Evolutionary conservation across 306 rosid genomes (phyloP).

Genomic region (Aeschynomene evenia): DNA sequence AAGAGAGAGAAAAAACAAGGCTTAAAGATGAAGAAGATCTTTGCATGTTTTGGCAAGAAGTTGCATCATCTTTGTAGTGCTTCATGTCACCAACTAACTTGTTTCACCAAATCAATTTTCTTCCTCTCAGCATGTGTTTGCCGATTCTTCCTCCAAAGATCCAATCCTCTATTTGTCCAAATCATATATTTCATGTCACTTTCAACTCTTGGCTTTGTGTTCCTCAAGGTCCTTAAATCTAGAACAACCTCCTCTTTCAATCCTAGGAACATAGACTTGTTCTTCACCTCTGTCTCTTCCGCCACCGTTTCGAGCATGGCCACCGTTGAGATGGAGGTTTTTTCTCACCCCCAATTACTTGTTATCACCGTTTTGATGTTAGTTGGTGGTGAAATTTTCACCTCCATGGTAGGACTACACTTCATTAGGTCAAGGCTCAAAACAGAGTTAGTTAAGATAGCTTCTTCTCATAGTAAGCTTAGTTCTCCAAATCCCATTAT

Average conservation of each 20-base stretch:
- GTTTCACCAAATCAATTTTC: conserved; percentile 10
- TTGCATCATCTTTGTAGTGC: conserved; percentile 26
- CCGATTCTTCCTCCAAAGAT: conserved; percentile 21
- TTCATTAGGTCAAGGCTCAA: conserved; percentile 40
- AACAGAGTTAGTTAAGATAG: conserved; percentile 19
- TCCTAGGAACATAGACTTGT: conserved; percentile 43
- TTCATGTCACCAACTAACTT: conserved; percentile 1
- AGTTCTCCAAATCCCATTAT: not conserved
- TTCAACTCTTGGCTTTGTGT: conserved; percentile 42
- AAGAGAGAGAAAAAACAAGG: not conserved
- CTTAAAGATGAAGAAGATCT: not conserved
- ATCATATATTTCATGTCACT: conserved; percentile 43
- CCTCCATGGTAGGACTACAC: conserved; percentile 52
- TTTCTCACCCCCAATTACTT: conserved; percentile 51
- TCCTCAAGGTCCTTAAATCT: conserved; percentile 33
- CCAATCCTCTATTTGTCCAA: conserved; percentile 43
- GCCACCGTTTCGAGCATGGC: conserved; percentile 71
- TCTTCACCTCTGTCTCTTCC: conserved; percentile 63
- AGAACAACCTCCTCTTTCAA: not conserved
- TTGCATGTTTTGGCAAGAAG: not conserved
- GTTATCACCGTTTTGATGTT: conserved; percentile 52
- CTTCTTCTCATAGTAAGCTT: conserved; percentile 13
- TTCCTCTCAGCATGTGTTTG: conserved; percentile 9
- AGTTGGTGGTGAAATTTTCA: conserved; percentile 59
- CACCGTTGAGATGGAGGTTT: conserved; percentile 59